A percentile compares a stretch with the other conserved stretches of the same genome.
Evolutionary conservation across 2,329 filamentous ascomycete species (phyloP).

Genomic region (Aspergillus terreus): DNA sequence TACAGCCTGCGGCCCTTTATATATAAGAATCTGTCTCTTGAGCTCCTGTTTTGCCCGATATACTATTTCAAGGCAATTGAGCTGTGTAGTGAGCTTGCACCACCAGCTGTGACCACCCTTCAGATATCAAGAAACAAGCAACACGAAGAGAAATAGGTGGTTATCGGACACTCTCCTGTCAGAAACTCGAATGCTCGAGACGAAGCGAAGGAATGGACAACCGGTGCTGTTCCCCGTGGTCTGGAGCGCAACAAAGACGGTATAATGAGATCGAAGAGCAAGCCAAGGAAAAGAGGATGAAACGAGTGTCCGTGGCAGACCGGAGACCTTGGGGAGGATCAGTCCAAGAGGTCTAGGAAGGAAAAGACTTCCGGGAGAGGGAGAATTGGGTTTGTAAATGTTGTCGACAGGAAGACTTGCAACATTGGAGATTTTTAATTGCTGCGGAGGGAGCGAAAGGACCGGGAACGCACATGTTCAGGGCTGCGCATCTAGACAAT

Average conservation of each 20-base stretch:
- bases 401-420: conserved; percentile 13
- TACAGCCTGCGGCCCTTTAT: background rate
- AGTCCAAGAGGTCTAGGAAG: conserved; percentile 7
- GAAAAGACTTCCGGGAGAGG: conserved; percentile 7
- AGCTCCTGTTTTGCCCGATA: background rate
- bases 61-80: background rate
- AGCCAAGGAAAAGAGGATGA: conserved; percentile 15
- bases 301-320: conserved; percentile 23
- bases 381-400: conserved; percentile 13
- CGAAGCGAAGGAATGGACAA: too few relatives aligned
- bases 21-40: background rate
- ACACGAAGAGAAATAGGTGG: too few relatives aligned
- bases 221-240: too few relatives aligned
- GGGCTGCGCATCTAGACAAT: conserved; percentile 16
- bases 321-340: conserved; percentile 6
- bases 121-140: too few relatives aligned
- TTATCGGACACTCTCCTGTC: too few relatives aligned
- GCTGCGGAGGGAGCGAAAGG: conserved; percentile 12
- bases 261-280: conserved; percentile 5
- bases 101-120: background rate
- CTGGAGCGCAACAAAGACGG: too few relatives aligned
- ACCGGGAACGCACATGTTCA: conserved; percentile 22
- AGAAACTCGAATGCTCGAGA: too few relatives aligned
- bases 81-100: background rate
- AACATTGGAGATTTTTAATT: conserved; percentile 21